Base-by-base conservation (phyloP, 352 stramenopile species). In the Phytophthora crassamura region DNA sequence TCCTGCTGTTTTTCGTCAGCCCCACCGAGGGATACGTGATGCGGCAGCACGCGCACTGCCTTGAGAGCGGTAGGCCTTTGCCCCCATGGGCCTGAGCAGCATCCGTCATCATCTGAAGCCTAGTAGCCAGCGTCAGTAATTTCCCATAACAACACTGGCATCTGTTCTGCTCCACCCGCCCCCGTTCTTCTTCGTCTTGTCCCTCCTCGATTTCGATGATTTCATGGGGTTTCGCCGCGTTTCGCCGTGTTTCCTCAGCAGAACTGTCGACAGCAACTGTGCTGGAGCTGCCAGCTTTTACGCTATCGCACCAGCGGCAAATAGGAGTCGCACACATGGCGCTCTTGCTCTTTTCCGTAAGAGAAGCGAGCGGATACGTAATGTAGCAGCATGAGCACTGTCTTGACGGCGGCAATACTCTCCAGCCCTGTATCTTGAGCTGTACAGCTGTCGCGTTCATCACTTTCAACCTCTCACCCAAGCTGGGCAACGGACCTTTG, bases 1-100 rank as follows among this genome's bases (percentile, higher is more conserved):
- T 67, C 16, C 58, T 67, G 51, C 58, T 72, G 4, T 72, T 72
- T 3, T 33, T 48, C 10, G 57, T 72, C 3, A 72, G 28, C 2
- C 42, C 57, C 8, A 20, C 39, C 4, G 45, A 56, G 7, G 58
- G 56, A 38, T 72, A 72, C n/a, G 22, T 64, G n/a, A 68, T 48
- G n/a, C 58, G 58, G 48, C 64, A 72, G 47, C 64, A 72, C 11
- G 64, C 64, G 7, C 64, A 72, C 22, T 50, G 42, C 16, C 64
- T 50, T 10, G 58, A 72, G 18, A 20, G 32, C 11, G 58, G 64
- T 14, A 43, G 43, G 0, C 14, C 11, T 11, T 68, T 68, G 7
- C 50, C 50, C 15, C 49, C 33, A 36, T 64, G 35, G 10, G 43
- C 7, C 9, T 16, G 40, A 11, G 58, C 38, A 7, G 64, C 38